Base-by-base conservation (phyloP, 805 yeast species). In the Starmerella roubikii region DNA sequence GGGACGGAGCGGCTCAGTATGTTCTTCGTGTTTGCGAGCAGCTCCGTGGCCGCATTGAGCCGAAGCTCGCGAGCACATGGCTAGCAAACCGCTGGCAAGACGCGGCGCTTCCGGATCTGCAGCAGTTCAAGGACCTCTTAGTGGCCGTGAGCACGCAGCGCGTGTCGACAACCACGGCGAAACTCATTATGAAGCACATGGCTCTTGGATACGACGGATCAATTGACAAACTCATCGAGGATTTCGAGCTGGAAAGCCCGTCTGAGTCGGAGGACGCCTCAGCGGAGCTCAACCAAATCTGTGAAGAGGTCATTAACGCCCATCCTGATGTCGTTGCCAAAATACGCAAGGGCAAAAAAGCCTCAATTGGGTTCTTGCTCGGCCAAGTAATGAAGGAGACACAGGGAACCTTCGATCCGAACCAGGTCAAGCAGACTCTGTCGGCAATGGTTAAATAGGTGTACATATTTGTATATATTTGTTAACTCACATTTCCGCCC, bases 381-480 rank as follows among this genome's bases (percentile, higher is more conserved):
- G 97, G 96, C 1, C 72, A 72, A 53, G 93, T 84, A 16, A 83
- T 91, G 94, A 73, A 74, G 51, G 62, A 67, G 39, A 71, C 83
- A 2, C 79, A 76, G 48, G 96, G 96, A 3, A 68, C 49, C 1
- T 38, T 21, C 26, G 40, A 45, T 34, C 58, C 61, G 12, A 44
- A 46, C n/a, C 46, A 38, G 13, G 47, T 55, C 12, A 40, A 40
- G 24, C 30, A 31, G 26, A 65, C 57, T 55, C 67, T 50, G 9
- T 37, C 19, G 7, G 22, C n/a, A 13, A 12, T 32, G 5, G 26
- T 18, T 9, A 13, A 27, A 23, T 27, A 13, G n/a, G n/a, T n/a
- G n/a, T n/a, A n/a, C n/a, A n/a, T n/a, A n/a, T n/a, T n/a, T n/a
- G n/a, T n/a, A n/a, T n/a, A n/a, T n/a, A n/a, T n/a, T n/a, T n/a